Percentiles rank a stretch among this genome's conserved stretches.
These are phyloP conservation scores for Penicillium sp. DNA, from an alignment of 2,329 filamentous ascomycete genomes.

Conservation along the genomic window DNA sequence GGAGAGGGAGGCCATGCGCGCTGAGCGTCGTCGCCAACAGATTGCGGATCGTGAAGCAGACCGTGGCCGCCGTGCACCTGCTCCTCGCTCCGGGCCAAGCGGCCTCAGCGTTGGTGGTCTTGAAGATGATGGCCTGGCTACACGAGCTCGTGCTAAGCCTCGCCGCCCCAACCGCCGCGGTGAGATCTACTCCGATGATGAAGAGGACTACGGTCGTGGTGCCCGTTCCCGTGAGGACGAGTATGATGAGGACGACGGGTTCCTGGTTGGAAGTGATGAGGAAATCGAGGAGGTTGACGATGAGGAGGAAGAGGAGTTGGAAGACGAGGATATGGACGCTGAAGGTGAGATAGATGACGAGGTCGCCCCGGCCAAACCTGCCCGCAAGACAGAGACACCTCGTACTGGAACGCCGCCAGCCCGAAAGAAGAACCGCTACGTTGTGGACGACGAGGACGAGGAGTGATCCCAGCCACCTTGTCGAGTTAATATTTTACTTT, in stretches of 20 bases:
- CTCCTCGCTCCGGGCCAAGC: slow-evolving; percentile 45
- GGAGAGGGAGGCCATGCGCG: slow-evolving; percentile 58
- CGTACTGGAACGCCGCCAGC: slow-evolving; percentile 36
- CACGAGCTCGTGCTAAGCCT: slow-evolving; percentile 40
- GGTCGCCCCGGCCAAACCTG: slow-evolving; percentile 26
- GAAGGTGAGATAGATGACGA: slow-evolving; percentile 45
- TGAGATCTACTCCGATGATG: slow-evolving; percentile 51
- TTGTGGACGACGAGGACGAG: slow-evolving; percentile 50
- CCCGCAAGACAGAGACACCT: slow-evolving; percentile 25
- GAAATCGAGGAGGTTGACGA: slow-evolving; percentile 48
- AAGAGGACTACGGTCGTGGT: slow-evolving; percentile 48
- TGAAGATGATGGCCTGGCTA: slow-evolving; percentile 54
- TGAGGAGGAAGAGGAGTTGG: slow-evolving; percentile 45
- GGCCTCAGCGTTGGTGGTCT: slow-evolving; percentile 58
- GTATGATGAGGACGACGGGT: slow-evolving; percentile 79
- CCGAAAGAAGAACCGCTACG: slow-evolving; percentile 49
- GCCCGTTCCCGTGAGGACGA: slow-evolving; percentile 67
- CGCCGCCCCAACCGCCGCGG: slow-evolving; percentile 46
- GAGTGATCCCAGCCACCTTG: slow-evolving; percentile 26
- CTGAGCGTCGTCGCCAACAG: slow-evolving; percentile 55
- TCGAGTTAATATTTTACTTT: not conserved
- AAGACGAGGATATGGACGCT: slow-evolving; percentile 47
- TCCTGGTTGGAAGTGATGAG: slow-evolving; percentile 59
- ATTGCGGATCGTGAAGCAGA: slow-evolving; percentile 56
- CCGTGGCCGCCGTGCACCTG: slow-evolving; percentile 51